phyloP scores from a whole-genome alignment of 495 filamentous ascomycete genomes.

The Paragyromitra xinjiangensis region DNA sequence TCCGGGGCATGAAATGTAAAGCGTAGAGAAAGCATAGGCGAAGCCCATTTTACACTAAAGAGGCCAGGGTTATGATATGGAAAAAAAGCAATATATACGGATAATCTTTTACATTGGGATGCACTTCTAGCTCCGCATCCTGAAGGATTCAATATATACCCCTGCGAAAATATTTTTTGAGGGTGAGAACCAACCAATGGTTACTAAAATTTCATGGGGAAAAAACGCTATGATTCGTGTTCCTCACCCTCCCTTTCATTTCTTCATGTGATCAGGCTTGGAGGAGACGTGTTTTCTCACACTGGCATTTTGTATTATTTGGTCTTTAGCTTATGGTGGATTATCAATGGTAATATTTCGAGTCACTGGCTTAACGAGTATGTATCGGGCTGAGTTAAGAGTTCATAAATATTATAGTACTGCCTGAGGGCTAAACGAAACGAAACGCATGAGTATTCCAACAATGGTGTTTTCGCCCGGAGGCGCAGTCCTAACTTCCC shows the following conservation, averaged over 20 bases:
- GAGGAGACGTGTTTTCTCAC: background rate
- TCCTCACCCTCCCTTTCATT: background rate
- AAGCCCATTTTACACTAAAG: conserved; percentile 33
- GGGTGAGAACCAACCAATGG: conserved; percentile 9
- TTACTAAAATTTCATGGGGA: background rate
- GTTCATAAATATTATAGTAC: background rate
- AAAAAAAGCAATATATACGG: conserved; percentile 46
- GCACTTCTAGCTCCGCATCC: conserved; percentile 22
- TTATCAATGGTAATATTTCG: background rate
- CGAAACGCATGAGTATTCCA: conserved; percentile 20
- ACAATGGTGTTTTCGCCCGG: conserved; percentile 18
- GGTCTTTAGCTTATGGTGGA: background rate
- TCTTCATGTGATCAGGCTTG: conserved; percentile 14
- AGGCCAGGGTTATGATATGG: conserved; percentile 21
- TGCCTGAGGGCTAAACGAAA: conserved; percentile 4
- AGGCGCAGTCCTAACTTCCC: conserved; percentile 31
- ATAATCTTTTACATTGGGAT: conserved; percentile 49
- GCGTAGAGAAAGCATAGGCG: conserved; percentile 24
- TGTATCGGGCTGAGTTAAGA: background rate
- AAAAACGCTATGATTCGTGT: background rate
- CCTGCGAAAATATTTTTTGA: conserved; percentile 27
- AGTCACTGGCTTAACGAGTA: conserved; percentile 4
- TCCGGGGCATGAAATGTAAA: conserved; percentile 28
- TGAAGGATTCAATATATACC: conserved; percentile 21
- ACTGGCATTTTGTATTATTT: background rate